phyloP scores from a whole-genome alignment of 1,284 basidiomycete species.

The Microbotryum scabiosae region DNA sequence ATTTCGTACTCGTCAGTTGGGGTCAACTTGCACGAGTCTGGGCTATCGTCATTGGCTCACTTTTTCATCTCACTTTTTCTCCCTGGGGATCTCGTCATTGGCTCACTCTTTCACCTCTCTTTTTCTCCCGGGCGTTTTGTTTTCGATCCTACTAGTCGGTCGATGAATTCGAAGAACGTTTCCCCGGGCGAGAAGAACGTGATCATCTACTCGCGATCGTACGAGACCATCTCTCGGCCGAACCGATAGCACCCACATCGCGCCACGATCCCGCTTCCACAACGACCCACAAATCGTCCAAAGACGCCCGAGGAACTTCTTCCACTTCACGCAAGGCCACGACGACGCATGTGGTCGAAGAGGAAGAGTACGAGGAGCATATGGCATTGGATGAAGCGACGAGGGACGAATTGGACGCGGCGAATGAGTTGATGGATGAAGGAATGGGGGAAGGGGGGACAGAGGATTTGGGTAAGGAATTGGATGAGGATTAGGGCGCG shows the following conservation, averaged over 20 bases:
- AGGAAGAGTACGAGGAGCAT: slow-evolving; percentile 35
- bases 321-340: slow-evolving; percentile 37
- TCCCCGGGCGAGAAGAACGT: slow-evolving; percentile 54
- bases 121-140: neutral
- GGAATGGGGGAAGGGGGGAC: slow-evolving; percentile 31
- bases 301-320: slow-evolving; percentile 14
- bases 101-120: neutral
- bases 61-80: neutral
- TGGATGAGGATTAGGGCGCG: slow-evolving; percentile 12
- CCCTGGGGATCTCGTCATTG: too few species aligned
- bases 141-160: too few species aligned
- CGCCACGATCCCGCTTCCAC: neutral
- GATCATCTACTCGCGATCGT: slow-evolving; percentile 59
- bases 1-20: slow-evolving; percentile 73
- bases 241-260: neutral
- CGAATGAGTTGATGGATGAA: slow-evolving; percentile 37
- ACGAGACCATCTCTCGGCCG: slow-evolving; percentile 25
- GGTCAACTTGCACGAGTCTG: neutral
- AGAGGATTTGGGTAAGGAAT: slow-evolving; percentile 30
- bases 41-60: too few species aligned
- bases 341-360: slow-evolving; percentile 37
- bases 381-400: slow-evolving; percentile 34
- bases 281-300: neutral
- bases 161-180: slow-evolving; percentile 76
- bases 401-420: slow-evolving; percentile 35